Evolutionary conservation across 106 monocot genomes (phyloP), one percentile per base, ranked within the genome.

Genomic region (Acorus gramineus): DNA sequence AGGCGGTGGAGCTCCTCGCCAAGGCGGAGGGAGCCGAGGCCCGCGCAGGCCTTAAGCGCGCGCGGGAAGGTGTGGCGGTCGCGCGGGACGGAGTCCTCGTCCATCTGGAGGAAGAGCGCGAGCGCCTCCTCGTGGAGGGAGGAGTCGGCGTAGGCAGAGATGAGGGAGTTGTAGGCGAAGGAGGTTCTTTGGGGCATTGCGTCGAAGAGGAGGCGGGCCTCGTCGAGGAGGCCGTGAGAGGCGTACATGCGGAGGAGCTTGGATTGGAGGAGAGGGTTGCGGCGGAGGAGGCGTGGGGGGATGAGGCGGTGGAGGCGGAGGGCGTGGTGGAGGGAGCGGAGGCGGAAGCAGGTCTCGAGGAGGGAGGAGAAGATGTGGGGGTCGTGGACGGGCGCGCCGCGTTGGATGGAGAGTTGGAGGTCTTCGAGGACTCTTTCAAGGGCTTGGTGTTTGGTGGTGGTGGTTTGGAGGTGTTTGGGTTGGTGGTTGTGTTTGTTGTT

Each of bases 131-230:
- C 85, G 67, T 61, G 74, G 42, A 60, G 65, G 7, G 80, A 87
- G 8, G 63, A 5, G 4, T 80, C 79, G 1, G 72, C 71, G 53
- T 94, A 87, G 42, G 86, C 86, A 9, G 79, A 67, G 11, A 90
- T 82, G 11, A 94, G 80, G 0, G 83, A 76, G 63, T 94, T 94
- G 90, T 90, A 86, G 2, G 71, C 46, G 63, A 94, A 94, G 3
- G 84, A 68, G 7, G 64, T 6, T 53, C 28, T 28, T 28, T 28
- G 28, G 6, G 86, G 84, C 81, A 87, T 79, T 76, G 61, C 61
- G 66, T 94, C 94, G 71, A 94, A 94, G 80, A 94, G 54, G 8
- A 46, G 66, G 65, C 90, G 94, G 52, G 90, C 90, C 11, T 81
- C 11, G 0, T 82, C 79, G 4, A 85, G 45, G 28, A 72, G 76